Percentiles rank a stretch among this genome's conserved stretches.
phyloP scores from a whole-genome alignment of 2,329 filamentous ascomycete species.

The Colletotrichum salicis region DNA sequence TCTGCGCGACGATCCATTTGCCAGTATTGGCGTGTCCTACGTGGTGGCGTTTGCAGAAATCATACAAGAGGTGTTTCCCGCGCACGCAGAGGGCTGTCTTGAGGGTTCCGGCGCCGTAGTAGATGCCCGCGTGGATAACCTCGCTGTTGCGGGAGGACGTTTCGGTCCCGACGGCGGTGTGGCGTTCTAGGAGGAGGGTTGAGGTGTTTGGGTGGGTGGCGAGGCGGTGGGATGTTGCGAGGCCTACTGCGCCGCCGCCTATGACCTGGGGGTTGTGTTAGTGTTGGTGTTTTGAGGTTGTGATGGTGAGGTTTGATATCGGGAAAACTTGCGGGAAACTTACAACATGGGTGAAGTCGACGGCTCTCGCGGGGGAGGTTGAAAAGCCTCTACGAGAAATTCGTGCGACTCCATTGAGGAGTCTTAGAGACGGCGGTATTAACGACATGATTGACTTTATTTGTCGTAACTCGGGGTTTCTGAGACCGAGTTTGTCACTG shows the following conservation, averaged over 20 bases:
- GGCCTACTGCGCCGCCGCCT: constrained; percentile 76
- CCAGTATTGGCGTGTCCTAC: constrained; percentile 81
- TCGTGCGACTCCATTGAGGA: background rate
- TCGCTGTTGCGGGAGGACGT: constrained; percentile 92
- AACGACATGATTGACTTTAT: constrained; percentile 8
- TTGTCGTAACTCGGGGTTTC: background rate
- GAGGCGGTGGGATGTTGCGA: constrained; percentile 80
- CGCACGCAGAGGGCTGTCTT: constrained; percentile 86
- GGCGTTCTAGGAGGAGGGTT: constrained; percentile 84
- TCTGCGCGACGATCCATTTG: constrained; percentile 97
- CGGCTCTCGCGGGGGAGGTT: constrained; percentile 43
- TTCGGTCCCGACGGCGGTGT: constrained; percentile 80
- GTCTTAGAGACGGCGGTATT: background rate
- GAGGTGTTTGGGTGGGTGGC: constrained; percentile 70
- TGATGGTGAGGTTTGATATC: background rate
- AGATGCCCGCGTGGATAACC: constrained; percentile 95
- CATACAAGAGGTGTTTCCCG: constrained; percentile 82
- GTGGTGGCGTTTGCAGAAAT: constrained; percentile 72
- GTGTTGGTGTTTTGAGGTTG: background rate
- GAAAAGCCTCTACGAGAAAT: constrained; percentile 45
- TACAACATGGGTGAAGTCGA: constrained; percentile 60
- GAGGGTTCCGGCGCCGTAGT: constrained; percentile 80
- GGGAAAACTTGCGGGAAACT: constrained; percentile 36
- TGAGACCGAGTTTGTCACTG: background rate
- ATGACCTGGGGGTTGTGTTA: constrained; percentile 54